These are phyloP conservation scores for Dianthus caryophyllus DNA, from an alignment of 148 eudicot species.

Conservation along the genomic window DNA sequence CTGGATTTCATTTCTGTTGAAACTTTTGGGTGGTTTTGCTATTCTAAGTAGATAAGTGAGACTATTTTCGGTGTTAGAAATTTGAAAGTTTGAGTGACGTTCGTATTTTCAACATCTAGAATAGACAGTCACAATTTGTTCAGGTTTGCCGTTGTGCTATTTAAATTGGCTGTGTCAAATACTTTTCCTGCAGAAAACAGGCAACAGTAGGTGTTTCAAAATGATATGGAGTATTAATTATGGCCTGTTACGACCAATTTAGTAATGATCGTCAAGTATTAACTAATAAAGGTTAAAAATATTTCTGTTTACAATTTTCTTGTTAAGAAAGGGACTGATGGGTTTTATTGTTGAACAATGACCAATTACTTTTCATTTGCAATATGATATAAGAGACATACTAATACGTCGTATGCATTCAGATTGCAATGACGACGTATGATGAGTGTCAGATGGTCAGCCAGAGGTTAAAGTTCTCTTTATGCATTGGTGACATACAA, in stretches of 20 bases:
- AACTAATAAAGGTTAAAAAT: too few species aligned
- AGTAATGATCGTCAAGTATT: too few species aligned
- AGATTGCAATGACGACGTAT: constrained; percentile 84
- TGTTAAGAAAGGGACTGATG: too few species aligned
- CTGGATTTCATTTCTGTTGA: constrained; percentile 19
- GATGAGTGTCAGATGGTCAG: constrained; percentile 51
- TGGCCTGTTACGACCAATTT: neutral
- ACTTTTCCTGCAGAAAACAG: neutral
- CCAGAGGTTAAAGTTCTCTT: constrained; percentile 43
- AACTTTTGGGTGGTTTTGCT: constrained; percentile 21
- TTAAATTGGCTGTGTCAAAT: neutral
- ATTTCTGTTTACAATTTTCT: too few species aligned
- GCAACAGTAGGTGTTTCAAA: neutral
- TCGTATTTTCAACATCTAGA: neutral
- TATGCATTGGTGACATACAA: constrained; percentile 54
- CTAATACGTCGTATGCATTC: constrained; percentile 59
- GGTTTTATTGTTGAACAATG: too few species aligned
- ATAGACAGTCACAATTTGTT: neutral
- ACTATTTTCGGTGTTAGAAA: neutral
- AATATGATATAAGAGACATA: too few species aligned
- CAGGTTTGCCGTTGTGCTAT: neutral
- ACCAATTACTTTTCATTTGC: too few species aligned
- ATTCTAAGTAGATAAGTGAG: constrained; percentile 18
- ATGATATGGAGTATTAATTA: neutral
- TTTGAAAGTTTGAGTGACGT: neutral